phyloP scores from a whole-genome alignment of 805 yeast species.

The Teunomyces cretensis region DNA sequence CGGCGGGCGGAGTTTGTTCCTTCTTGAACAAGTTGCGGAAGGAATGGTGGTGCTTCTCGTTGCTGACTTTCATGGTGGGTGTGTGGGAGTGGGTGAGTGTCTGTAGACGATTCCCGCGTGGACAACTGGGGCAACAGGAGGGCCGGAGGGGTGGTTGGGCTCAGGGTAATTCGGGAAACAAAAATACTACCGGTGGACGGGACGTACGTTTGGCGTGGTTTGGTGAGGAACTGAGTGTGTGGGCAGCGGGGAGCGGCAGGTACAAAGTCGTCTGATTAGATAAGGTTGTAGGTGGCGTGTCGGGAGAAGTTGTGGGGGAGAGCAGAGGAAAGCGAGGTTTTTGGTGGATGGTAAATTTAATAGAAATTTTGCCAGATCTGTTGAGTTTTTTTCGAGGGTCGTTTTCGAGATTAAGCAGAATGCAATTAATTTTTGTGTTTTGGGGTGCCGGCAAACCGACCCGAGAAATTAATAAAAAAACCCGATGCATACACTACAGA shows the following conservation, averaged over 20 bases:
- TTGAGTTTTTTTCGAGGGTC: slow-evolving; percentile 3
- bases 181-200: not conserved
- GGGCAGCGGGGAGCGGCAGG: too few species aligned
- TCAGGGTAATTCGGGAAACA: not conserved
- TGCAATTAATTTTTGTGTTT: not conserved
- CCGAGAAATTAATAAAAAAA: too few species aligned
- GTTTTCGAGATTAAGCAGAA: slow-evolving; percentile 1
- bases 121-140: too few species aligned
- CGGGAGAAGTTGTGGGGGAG: not conserved
- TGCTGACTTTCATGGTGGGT: slow-evolving; percentile 8
- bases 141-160: not conserved
- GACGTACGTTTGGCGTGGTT: not conserved
- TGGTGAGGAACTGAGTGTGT: too few species aligned
- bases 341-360: not conserved
- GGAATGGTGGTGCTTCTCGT: slow-evolving; percentile 17
- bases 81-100: not conserved
- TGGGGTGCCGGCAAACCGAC: not conserved
- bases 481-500: not conserved
- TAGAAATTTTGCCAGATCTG: slow-evolving; percentile 1
- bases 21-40: slow-evolving; percentile 21
- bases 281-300: not conserved
- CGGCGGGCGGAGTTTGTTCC: slow-evolving; percentile 12
- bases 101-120: too few species aligned
- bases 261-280: not conserved
- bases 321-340: not conserved